Base-by-base conservation (phyloP, 768 basidiomycete species). In the Russula sp. region DNA sequence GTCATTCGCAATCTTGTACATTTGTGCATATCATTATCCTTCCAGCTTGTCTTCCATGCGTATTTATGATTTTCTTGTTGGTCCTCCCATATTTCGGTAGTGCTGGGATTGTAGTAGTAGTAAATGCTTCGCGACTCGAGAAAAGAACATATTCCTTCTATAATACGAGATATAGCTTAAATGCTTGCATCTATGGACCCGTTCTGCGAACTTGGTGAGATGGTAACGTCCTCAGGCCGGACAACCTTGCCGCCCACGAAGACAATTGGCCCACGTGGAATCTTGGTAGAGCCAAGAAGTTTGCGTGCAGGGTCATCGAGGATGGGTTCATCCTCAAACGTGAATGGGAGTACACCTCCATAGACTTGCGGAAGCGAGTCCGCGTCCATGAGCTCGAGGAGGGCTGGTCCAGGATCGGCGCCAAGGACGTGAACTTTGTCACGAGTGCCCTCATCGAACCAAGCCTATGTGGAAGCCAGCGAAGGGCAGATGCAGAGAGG, bases 371-470 rank as follows among this genome's bases (percentile, higher is more conserved):
- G 92, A 22, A 94, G 77, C 64, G 84, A 75, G 44, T 74, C 67
- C 2, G 75, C 70, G 46, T 77, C 74, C 57, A 85, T 80, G 48
- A 89, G 76, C 18, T 79, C 77, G 14, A 78, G 75, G 3, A 93
- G 79, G 2, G 77, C 75, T 1, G 78, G 71, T 5, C 82, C 83
- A 4, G 83, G 81, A 61, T 87, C 81, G 61, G 79, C 83, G 3
- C 86, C 85, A 10, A 93, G 77, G 38, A 94, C 80, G 70, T 87
- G 83, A 36, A 94, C 86, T 77, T 94, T 94, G 64, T 80, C 80
- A 20, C 86, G 83, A 14, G 90, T 92, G 49, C 83, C 84, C 72
- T 88, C 86, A 71, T 92, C 91, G 73, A 92, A 92, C 86, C 87
- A 90, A 30, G 80, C 82, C 84, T 88, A 68, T 34, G 34, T 22